phyloP scores from a whole-genome alignment of 2,329 filamentous ascomycete genomes.

The Botrytis paeoniae region DNA sequence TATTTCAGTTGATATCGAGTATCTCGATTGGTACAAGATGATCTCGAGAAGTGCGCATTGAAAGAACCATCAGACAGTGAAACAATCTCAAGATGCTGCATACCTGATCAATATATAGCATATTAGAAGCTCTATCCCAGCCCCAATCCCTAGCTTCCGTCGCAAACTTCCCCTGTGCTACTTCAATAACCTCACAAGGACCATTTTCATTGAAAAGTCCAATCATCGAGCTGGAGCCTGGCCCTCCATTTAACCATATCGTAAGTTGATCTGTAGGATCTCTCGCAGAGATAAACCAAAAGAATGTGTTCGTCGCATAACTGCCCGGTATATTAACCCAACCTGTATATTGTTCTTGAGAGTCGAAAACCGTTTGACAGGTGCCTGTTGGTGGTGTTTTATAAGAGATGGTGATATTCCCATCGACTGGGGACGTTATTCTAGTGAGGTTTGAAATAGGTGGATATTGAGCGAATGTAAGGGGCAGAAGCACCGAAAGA shows the following conservation, averaged over 20 bases:
- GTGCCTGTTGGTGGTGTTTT: constrained; percentile 58
- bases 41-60: neutral
- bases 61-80: neutral
- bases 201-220: constrained; percentile 62
- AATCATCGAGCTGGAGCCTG: constrained; percentile 62
- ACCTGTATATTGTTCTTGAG: constrained; percentile 67
- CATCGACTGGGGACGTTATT: constrained; percentile 59
- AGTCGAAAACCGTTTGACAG: constrained; percentile 62
- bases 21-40: constrained; percentile 47
- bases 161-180: constrained; percentile 48
- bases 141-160: constrained; percentile 60
- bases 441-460: constrained; percentile 49
- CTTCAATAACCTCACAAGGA: constrained; percentile 50
- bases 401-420: constrained; percentile 64
- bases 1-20: constrained; percentile 38
- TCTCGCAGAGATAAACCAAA: constrained; percentile 47
- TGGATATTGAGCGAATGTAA: constrained; percentile 39
- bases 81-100: constrained; percentile 21
- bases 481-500: constrained; percentile 26
- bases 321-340: constrained; percentile 62
- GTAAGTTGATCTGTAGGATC: constrained; percentile 51
- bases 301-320: constrained; percentile 50
- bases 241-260: constrained; percentile 67
- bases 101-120: constrained; percentile 53
- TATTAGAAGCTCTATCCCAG: constrained; percentile 60